Evolutionary conservation across 2,329 filamentous ascomycete genomes (phyloP).

Genomic region (Cladosporium sphaerospermum): DNA sequence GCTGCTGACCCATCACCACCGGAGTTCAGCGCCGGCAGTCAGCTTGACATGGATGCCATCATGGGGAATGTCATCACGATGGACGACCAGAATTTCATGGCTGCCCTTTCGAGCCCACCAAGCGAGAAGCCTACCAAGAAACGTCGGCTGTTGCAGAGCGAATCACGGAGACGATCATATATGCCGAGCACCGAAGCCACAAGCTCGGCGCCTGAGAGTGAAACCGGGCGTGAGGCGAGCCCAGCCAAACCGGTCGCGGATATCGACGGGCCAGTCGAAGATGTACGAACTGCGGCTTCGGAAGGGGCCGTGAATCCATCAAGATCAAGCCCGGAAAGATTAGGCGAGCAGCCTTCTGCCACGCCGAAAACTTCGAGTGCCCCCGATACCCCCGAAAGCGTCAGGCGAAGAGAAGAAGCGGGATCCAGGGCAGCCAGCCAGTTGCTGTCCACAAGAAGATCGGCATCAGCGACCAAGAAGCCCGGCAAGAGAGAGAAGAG

Average conservation of each 20-base stretch:
- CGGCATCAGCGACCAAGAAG: too few relatives aligned
- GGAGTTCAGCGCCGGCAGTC: slow-evolving; percentile 18
- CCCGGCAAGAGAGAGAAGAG: too few relatives aligned
- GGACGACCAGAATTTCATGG: slow-evolving; percentile 32
- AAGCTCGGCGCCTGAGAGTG: not conserved
- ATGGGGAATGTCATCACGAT: slow-evolving; percentile 30
- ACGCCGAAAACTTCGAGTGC: slow-evolving; percentile 14
- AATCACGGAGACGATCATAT: not conserved
- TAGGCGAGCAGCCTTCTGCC: not conserved
- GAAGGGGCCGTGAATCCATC: too few relatives aligned
- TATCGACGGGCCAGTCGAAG: too few relatives aligned
- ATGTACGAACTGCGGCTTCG: too few relatives aligned
- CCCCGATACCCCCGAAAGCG: slow-evolving; percentile 21
- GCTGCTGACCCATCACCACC: slow-evolving; percentile 24
- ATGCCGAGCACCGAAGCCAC: slow-evolving; percentile 2
- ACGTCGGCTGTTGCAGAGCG: slow-evolving; percentile 13
- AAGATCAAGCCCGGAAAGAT: not conserved
- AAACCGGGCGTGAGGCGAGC: not conserved
- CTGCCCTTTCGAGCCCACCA: slow-evolving; percentile 19
- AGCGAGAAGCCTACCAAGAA: slow-evolving; percentile 16
- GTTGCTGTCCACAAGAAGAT: slow-evolving; percentile 17
- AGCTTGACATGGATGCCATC: slow-evolving; percentile 28
- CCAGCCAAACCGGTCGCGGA: not conserved
- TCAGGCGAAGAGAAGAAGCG: slow-evolving; percentile 29
- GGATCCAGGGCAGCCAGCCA: slow-evolving; percentile 31